Base-by-base conservation (phyloP, 2,329 filamentous ascomycete genomes). In the Cordyceps javanica region DNA sequence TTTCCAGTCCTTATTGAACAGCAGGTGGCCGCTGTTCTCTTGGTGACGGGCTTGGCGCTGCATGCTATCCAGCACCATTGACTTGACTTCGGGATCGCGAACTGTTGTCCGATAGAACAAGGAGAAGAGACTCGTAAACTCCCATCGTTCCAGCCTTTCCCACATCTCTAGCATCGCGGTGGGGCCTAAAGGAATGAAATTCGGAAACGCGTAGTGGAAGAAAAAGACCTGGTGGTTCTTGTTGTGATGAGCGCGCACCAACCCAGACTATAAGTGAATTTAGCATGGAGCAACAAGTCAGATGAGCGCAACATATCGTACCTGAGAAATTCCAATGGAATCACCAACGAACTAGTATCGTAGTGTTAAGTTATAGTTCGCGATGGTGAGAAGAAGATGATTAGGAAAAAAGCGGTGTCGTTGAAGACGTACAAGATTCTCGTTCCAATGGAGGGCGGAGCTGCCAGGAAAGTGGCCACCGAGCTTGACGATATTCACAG, bases 391-490 rank as follows among this genome's bases (percentile, higher is more conserved):
- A 7, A 1, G 30, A 21, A 30, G 25, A 14, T 6, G 9, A 51
- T 4, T 10, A 4, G 9, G 19, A 14, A 19, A 23, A 9, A 16
- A 26, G 14, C 8, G 23, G 49, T 26, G 21, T 14, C 21, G 19
- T 23, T 7, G 21, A 1, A 16, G 13, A 55, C 57, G 34, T 44
- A 51, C 57, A 41, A 94, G 71, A 49, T 77, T 79, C 1, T 72
- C 70, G 19, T 79, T 77, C 70, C 82, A 89, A 25, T 87, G 78
- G 60, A 89, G 67, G 3, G 91, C 83, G 59, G 88, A 72, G 62
- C 85, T 89, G 0, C 90, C 90, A 0, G 87, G 86, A 65, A 94
- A 94, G 73, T 95, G 90, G 0, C 90, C 90, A 0, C 89, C 89
- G 0, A 87, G 77, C 69, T 90, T 90, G 53, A 93, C 83, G 32